Evolutionary conservation across 179 eudicot species (phyloP), one percentile per base, ranked within the genome.

Genomic region (Corrigiola litoralis): DNA sequence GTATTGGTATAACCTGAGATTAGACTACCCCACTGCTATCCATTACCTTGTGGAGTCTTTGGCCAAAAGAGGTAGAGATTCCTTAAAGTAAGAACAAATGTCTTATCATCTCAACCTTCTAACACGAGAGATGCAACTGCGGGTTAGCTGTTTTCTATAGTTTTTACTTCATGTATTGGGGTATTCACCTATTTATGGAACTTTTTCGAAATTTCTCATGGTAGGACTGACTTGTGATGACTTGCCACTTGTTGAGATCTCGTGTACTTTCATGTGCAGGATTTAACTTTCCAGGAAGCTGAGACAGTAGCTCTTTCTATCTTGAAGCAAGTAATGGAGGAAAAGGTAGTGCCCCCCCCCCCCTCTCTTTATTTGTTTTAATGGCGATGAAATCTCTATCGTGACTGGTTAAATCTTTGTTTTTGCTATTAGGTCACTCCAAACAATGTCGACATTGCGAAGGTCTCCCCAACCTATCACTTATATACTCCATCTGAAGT

Each of bases 291-390:
- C 4, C 68, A 69, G 55, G 98, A 92, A 83, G 98, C 98, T 44
- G 98, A 92, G 73, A 90, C 87, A 18, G 79, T 87, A 33, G 98
- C 98, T 24, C 96, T 92, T 61, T 87, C 98, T 62, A 85, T 92
- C 69, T 73, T 90, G 79, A 92, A 92, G 81, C 98, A 92, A 71
- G 98, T 92, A 40, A 92, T 92, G 98, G 98, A 92, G 72, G 95
- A 92, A 69, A 92, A 92, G 90, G 98, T 90, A 72, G 41, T 20
- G 40, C 51, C 59, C 16, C 47, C 51, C 59, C 24, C 9, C 8
- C 40, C 4, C 29, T 60, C 28, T 37, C 21, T 24, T 20, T 20
- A 27, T 17, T 9, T 28, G 4, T 5, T 24, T n/a, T 24, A n/a
- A 20, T 24, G 42, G 36, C 49, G 46, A 61, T 13, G 5, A 40